These are phyloP conservation scores for Zygosaccharomyces pseudobailii DNA, from an alignment of 1,139 yeast genomes.

Conservation along the genomic window DNA sequence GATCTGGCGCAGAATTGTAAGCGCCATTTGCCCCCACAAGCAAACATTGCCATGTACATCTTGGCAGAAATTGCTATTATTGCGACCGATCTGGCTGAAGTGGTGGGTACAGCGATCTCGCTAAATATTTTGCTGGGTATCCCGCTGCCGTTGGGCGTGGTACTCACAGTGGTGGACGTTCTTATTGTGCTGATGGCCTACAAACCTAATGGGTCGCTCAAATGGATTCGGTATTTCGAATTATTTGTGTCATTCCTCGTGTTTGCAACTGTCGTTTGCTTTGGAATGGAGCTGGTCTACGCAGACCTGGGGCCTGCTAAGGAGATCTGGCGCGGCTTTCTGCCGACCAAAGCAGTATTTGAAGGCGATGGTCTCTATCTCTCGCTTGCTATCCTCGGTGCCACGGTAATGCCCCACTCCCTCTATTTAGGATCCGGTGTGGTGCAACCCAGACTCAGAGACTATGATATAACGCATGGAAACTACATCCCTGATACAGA, in stretches of 20 bases:
- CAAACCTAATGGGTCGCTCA: constrained; percentile 65
- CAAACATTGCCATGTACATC: constrained; percentile 54
- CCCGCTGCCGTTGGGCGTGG: constrained; percentile 62
- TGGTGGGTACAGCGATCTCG: constrained; percentile 75
- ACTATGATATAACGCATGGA: constrained; percentile 53
- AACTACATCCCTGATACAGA: constrained; percentile 33
- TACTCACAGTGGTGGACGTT: constrained; percentile 69
- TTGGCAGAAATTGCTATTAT: constrained; percentile 72
- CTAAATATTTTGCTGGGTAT: constrained; percentile 62
- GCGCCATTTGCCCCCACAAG: constrained; percentile 51
- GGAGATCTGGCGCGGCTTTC: constrained; percentile 49
- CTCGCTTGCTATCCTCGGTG: constrained; percentile 71
- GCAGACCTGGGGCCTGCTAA: constrained; percentile 38
- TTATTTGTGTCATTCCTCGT: constrained; percentile 59
- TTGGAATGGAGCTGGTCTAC: constrained; percentile 55
- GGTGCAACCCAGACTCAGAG: constrained; percentile 68
- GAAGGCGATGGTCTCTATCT: constrained; percentile 59
- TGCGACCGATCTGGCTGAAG: constrained; percentile 80
- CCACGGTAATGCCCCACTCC: constrained; percentile 83
- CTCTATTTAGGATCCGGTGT: constrained; percentile 70
- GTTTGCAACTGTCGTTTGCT: constrained; percentile 60
- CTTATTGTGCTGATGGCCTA: constrained; percentile 63
- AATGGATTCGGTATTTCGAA: constrained; percentile 62
- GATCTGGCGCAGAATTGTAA: constrained; percentile 76
- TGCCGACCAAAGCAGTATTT: constrained; percentile 53